Percentiles rank a stretch among this genome's conserved stretches.
Conservation (phyloP, 306 rosid genomes). For the Prunus fruticosa region DNA sequence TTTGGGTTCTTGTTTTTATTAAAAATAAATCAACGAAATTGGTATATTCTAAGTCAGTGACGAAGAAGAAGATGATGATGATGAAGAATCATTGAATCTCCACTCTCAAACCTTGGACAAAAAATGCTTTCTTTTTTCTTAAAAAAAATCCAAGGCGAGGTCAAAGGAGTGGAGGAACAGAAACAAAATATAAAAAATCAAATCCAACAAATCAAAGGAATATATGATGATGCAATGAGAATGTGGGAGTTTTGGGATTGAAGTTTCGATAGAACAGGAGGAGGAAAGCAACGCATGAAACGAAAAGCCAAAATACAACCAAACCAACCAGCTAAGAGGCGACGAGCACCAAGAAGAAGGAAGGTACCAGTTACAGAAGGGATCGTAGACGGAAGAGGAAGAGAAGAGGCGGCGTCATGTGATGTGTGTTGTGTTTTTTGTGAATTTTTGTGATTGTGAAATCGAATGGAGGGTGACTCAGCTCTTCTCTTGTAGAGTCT, state of each 20-base stretch:
- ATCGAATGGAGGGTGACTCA: neutral
- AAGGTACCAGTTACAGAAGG: neutral
- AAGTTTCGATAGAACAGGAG: neutral
- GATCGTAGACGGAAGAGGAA: neutral
- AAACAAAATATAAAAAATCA: neutral
- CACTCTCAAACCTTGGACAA: neutral
- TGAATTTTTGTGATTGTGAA: neutral
- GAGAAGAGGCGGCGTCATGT: slow-evolving; percentile 13
- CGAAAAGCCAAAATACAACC: neutral
- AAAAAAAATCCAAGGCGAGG: neutral
- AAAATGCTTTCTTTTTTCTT: neutral
- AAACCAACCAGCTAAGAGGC: neutral
- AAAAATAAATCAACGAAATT: neutral
- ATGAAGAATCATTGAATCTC: neutral
- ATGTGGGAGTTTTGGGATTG: neutral
- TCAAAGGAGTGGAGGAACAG: neutral
- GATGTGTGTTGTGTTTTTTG: neutral
- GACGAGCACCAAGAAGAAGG: neutral
- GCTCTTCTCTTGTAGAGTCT: neutral
- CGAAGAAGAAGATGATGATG: neutral
- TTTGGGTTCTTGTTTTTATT: neutral
- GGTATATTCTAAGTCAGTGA: neutral
- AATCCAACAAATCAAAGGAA: neutral
- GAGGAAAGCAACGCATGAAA: neutral
- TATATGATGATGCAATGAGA: neutral